A percentile compares a stretch with the other conserved stretches of the same genome.
Evolutionary conservation across 2,329 filamentous ascomycete genomes (phyloP).

Genomic region (Fusarium sp.): DNA sequence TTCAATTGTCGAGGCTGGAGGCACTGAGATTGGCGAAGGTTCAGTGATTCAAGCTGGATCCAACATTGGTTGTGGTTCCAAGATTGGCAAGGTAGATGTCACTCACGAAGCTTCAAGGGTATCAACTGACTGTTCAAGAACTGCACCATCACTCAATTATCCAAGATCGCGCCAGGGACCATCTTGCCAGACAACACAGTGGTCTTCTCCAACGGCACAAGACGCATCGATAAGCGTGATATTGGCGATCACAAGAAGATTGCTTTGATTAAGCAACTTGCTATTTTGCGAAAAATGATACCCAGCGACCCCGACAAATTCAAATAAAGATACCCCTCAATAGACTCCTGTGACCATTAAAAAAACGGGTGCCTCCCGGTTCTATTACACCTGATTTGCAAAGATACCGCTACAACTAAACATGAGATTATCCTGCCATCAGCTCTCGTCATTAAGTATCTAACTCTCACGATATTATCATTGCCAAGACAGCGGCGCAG

Average conservation of each 20-base stretch:
- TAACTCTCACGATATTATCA: neutral
- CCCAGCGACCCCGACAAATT: slow-evolving; percentile 66
- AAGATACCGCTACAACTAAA: neutral
- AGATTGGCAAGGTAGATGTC: slow-evolving; percentile 66
- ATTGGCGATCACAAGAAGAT: slow-evolving; percentile 69
- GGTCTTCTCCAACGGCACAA: slow-evolving; percentile 69
- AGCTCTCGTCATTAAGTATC: neutral
- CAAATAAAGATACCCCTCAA: slow-evolving; percentile 43
- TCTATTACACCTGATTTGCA: neutral
- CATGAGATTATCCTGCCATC: neutral
- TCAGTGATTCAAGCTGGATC: slow-evolving; percentile 66
- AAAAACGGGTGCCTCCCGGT: neutral
- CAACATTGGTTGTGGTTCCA: slow-evolving; percentile 65
- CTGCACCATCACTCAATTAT: slow-evolving; percentile 73
- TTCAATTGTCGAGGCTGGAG: slow-evolving; percentile 67
- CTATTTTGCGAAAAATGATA: slow-evolving; percentile 71
- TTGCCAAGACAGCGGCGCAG: neutral
- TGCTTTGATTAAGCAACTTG: slow-evolving; percentile 71
- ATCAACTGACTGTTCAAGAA: slow-evolving; percentile 56
- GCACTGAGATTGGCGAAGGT: slow-evolving; percentile 68
- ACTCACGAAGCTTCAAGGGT: neutral
- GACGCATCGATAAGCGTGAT: slow-evolving; percentile 65
- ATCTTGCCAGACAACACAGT: slow-evolving; percentile 72
- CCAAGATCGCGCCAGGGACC: slow-evolving; percentile 64
- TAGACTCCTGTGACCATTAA: neutral